Evolutionary conservation across 306 rosid genomes (phyloP).

Genomic region (Albizia julibrissin): DNA sequence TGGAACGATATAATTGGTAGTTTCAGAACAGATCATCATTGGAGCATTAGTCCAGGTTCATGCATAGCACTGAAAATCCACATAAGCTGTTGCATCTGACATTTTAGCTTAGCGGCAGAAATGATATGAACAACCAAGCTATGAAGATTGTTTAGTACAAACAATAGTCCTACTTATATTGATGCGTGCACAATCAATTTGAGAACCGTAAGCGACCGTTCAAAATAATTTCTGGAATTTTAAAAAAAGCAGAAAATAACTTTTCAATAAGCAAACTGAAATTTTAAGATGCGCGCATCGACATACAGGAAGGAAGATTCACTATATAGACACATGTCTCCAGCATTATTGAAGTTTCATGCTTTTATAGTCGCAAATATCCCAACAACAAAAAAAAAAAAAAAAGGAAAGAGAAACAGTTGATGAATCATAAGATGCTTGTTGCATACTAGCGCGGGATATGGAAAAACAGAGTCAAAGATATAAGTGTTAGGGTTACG

Average conservation of each 20-base stretch:
- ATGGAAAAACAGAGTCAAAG: not conserved
- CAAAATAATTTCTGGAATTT: not conserved
- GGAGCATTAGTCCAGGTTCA: slow-evolving; percentile 39
- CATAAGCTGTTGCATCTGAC: not conserved
- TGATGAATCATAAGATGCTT: not conserved
- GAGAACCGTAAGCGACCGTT: not conserved
- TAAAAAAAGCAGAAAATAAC: not conserved
- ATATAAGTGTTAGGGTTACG: not conserved
- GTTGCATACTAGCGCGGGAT: not conserved
- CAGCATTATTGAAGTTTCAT: not conserved
- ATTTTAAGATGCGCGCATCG: not conserved
- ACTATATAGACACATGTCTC: not conserved
- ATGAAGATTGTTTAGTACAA: not conserved
- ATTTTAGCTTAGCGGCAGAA: not conserved
- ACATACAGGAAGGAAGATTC: not conserved
- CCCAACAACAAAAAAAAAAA: not conserved
- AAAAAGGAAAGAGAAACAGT: not conserved
- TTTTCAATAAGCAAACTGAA: not conserved
- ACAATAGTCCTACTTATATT: not conserved
- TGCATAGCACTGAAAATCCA: slow-evolving; percentile 1
- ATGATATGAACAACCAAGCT: not conserved
- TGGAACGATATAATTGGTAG: slow-evolving; percentile 5
- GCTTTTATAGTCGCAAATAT: not conserved
- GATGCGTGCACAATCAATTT: not conserved
- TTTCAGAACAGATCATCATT: slow-evolving; percentile 40